Conservation (phyloP, 2,329 filamentous ascomycete genomes). For the Fusarium liriodendri region DNA sequence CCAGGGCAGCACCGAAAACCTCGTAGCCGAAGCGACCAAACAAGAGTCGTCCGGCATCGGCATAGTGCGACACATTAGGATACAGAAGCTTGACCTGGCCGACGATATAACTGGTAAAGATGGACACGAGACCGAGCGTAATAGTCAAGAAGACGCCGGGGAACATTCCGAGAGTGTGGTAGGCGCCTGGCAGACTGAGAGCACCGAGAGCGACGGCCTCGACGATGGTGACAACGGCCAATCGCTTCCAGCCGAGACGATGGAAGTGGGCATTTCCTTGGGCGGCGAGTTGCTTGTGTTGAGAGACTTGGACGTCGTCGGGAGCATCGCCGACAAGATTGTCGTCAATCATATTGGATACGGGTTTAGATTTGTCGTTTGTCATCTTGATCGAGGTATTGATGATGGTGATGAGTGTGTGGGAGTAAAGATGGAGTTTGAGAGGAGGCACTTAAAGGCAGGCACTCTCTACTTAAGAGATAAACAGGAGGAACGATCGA, state of each 20-base stretch:
- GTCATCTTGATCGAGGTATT: conserved; percentile 11
- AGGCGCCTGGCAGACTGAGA: conserved; percentile 60
- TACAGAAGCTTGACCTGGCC: conserved; percentile 60
- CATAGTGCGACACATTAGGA: conserved; percentile 61
- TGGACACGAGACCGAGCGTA: conserved; percentile 57
- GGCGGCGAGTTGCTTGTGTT: conserved; percentile 33
- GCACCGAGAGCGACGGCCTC: conserved; percentile 34
- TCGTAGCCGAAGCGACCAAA: conserved; percentile 70
- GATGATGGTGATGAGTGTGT: conserved; percentile 14
- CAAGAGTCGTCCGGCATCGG: conserved; percentile 63
- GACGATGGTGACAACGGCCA: conserved; percentile 34
- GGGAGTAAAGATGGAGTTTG: background rate
- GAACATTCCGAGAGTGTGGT: conserved; percentile 65
- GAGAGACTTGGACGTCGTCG: conserved; percentile 29
- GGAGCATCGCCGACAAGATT: conserved; percentile 12
- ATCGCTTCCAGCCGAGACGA: conserved; percentile 36
- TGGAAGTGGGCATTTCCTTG: conserved; percentile 35
- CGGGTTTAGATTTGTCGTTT: conserved; percentile 9
- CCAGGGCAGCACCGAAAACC: conserved; percentile 69
- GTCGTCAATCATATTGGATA: conserved; percentile 28
- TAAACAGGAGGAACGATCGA: background rate
- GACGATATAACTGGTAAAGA: conserved; percentile 60
- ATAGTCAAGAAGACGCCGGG: conserved; percentile 57
- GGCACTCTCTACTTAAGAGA: background rate
- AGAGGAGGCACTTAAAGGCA: background rate